Percentiles rank a stretch among this genome's conserved stretches.
Evolutionary conservation across 805 yeast species (phyloP).

Genomic region (Candida ulmi): DNA sequence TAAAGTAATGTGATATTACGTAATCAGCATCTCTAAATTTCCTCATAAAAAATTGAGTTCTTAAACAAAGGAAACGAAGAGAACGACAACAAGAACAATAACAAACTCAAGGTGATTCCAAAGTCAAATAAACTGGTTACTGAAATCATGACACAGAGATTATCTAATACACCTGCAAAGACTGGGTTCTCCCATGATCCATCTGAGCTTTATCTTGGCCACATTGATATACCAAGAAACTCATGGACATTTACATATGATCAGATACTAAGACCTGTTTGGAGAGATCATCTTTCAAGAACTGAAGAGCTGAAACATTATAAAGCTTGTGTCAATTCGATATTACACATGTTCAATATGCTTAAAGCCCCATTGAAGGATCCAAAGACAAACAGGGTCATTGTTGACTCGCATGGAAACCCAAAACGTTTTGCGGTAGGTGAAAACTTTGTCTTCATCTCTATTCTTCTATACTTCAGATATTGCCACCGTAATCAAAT

Average conservation of each 20-base stretch:
- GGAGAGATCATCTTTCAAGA: background rate
- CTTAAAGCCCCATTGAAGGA: background rate
- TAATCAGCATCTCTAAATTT: too few species aligned
- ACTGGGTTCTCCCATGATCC: too few species aligned
- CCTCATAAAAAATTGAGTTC: too few species aligned
- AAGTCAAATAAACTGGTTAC: too few species aligned
- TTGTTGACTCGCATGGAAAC: background rate
- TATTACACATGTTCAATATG: background rate
- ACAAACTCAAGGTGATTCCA: too few species aligned
- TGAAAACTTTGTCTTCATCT: constrained; percentile 3
- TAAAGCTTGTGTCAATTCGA: background rate
- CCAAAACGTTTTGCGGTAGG: background rate
- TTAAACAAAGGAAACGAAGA: too few species aligned
- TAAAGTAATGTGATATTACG: too few species aligned
- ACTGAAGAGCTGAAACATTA: background rate
- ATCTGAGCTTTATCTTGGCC: too few species aligned
- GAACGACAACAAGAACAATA: too few species aligned
- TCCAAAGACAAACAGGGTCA: background rate
- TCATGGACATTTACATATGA: background rate
- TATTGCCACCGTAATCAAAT: constrained; percentile 13
- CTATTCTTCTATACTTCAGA: constrained; percentile 14
- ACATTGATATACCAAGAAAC: background rate
- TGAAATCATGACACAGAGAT: too few species aligned
- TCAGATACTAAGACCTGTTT: background rate
- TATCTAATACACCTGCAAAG: too few species aligned